Base-by-base conservation (phyloP, 1,284 basidiomycete species). In the Melampsora medusae region DNA sequence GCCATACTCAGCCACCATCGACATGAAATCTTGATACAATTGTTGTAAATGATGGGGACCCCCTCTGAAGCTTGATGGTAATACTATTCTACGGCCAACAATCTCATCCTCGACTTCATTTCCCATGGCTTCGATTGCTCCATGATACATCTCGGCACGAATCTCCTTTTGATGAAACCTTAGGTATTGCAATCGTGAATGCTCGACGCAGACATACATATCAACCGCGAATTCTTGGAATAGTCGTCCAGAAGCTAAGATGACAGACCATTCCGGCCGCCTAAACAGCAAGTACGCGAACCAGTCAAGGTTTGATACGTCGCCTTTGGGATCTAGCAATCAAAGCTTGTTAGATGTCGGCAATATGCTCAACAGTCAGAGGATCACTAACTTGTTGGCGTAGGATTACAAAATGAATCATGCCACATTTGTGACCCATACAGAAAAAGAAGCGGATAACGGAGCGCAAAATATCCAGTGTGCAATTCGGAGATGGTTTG, bases 161-260 rank as follows among this genome's bases (percentile, higher is more conserved):
- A 42, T 9, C 12, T 42, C 42, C 42, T 60, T 73, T 68, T 88
- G 86, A 77, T 87, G 83, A 2, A 71, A 42, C 3, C 75, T 78
- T 5, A 82, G 35, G 75, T 78, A 81, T 14, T 65, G 2, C 0
- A 85, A 79, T 2, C 80, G 69, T 31, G 77, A 42, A 59, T 82
- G 80, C 48, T 84, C 83, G 16, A 80, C 67, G 10, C 74, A 78
- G 0, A 82, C 82, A 81, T 82, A 84, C 22, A 78, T 77, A 78
- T 84, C 83, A 0, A 82, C 81, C 65, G 83, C 68, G 67, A 84
- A 85, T 19, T 85, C 83, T 60, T 85, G 84, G 48, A 87, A 84
- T 0, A 87, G 81, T 0, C 81, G 12, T 9, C 42, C 42, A 10
- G 42, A 42, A 12, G 42, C 42, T 14, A 42, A 14, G 12, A 42